Percentiles rank a stretch among this genome's conserved stretches.
Evolutionary conservation across 129 eudicot species (phyloP).

Genomic region (Kitagawia praeruptora): DNA sequence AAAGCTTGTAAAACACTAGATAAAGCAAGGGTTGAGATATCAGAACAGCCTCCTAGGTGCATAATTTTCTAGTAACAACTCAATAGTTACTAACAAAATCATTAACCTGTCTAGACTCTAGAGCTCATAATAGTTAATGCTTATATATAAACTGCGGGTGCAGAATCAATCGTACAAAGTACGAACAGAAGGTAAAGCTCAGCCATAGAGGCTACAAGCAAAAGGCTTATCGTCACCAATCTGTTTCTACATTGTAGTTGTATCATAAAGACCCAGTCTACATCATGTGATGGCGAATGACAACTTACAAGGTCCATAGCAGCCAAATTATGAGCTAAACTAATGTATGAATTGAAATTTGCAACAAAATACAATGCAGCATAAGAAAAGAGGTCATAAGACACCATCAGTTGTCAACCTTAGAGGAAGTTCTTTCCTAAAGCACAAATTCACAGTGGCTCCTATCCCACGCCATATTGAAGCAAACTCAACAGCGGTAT

Average conservation of each 20-base stretch:
- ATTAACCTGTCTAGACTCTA: slow-evolving; percentile 32
- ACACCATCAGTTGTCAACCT: slow-evolving; percentile 32
- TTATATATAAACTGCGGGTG: background rate
- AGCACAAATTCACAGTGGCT: slow-evolving; percentile 62
- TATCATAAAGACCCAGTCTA: background rate
- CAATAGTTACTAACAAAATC: too few relatives aligned
- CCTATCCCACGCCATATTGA: slow-evolving; percentile 99
- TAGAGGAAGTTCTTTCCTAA: slow-evolving; percentile 89
- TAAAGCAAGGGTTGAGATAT: too few relatives aligned
- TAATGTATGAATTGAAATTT: background rate
- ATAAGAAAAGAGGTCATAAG: background rate
- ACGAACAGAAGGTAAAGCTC: background rate
- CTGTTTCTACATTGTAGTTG: background rate
- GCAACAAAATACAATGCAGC: background rate
- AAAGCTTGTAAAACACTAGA: too few relatives aligned
- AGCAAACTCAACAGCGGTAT: slow-evolving; percentile 99
- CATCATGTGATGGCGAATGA: background rate
- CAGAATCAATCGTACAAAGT: background rate
- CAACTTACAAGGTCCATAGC: background rate
- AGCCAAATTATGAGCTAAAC: background rate
- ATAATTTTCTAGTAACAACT: too few relatives aligned
- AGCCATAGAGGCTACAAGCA: background rate
- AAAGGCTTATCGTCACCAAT: background rate
- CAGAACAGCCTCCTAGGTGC: too few relatives aligned
- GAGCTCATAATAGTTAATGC: background rate